phyloP scores from a whole-genome alignment of 805 yeast species.

The Cyberlindnera sargentensis region DNA sequence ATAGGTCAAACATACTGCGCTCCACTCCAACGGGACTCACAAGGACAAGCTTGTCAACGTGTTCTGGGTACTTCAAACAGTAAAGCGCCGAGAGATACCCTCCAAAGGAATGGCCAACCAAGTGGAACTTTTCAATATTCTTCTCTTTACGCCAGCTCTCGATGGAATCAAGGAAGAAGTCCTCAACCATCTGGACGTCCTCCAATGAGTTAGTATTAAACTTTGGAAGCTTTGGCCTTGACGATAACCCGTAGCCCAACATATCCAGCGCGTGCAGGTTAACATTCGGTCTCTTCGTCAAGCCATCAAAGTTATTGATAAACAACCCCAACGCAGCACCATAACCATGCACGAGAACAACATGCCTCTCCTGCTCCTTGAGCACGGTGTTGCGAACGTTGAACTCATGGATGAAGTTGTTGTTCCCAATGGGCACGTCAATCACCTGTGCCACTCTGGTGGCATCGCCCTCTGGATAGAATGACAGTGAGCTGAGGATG shows the following conservation, averaged over 20 bases:
- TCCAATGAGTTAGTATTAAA: slow-evolving; percentile 15
- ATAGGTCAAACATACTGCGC: slow-evolving; percentile 34
- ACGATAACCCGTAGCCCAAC: slow-evolving; percentile 56
- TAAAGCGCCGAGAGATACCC: slow-evolving; percentile 60
- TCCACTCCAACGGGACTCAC: slow-evolving; percentile 74
- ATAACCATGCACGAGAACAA: slow-evolving; percentile 77
- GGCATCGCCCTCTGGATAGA: slow-evolving; percentile 47
- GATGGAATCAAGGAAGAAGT: slow-evolving; percentile 37
- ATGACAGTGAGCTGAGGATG: slow-evolving; percentile 52
- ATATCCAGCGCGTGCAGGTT: slow-evolving; percentile 55
- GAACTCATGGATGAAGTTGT: slow-evolving; percentile 63
- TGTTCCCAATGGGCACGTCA: slow-evolving; percentile 47
- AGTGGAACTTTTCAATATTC: slow-evolving; percentile 43
- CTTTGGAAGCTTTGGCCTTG: slow-evolving; percentile 38
- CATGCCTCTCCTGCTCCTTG: slow-evolving; percentile 30
- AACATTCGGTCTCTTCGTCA: slow-evolving; percentile 44
- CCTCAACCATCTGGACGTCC: slow-evolving; percentile 27
- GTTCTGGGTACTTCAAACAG: slow-evolving; percentile 46
- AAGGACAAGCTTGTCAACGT: slow-evolving; percentile 44
- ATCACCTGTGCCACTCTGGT: slow-evolving; percentile 39
- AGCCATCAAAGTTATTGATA: slow-evolving; percentile 51
- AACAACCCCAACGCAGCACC: slow-evolving; percentile 82
- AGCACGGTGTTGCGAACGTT: slow-evolving; percentile 41
- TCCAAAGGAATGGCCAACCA: slow-evolving; percentile 68
- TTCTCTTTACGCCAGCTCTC: slow-evolving; percentile 51